Percentiles rank a stretch among this genome's conserved stretches.
Conservation (phyloP, 2,329 filamentous ascomycete species). For the Chrysoporthe cubensis region DNA sequence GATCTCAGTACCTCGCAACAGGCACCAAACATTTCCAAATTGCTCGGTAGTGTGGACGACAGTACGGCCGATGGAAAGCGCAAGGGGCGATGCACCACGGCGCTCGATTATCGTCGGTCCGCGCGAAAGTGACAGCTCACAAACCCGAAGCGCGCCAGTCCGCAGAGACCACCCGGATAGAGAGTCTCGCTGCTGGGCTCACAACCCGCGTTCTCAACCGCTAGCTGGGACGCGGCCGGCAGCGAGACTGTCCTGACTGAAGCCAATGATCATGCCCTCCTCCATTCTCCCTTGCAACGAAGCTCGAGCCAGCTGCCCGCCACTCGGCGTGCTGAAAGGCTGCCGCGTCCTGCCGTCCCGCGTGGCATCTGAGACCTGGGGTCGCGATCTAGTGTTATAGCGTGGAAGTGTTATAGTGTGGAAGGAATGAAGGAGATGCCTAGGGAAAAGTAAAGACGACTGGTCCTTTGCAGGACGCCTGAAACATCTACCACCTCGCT, state of each 20-base stretch:
- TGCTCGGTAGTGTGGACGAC: background rate
- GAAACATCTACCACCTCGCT: background rate
- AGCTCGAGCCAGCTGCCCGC: background rate
- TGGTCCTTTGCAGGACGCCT: constrained; percentile 1
- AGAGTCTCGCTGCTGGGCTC: constrained; percentile 13
- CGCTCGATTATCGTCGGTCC: background rate
- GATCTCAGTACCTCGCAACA: background rate
- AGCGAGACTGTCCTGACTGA: background rate
- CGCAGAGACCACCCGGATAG: background rate
- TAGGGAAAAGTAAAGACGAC: background rate
- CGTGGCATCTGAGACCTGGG: background rate
- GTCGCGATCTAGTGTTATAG: background rate
- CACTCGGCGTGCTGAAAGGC: constrained; percentile 1
- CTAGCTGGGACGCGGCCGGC: background rate
- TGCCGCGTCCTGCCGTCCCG: background rate
- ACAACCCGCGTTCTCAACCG: background rate
- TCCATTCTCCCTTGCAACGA: constrained; percentile 3
- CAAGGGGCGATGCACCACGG: background rate
- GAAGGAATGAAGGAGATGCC: background rate
- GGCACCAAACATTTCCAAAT: background rate
- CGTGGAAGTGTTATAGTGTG: background rate
- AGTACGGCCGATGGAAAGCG: background rate
- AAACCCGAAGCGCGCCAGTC: constrained; percentile 5
- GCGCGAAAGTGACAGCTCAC: constrained; percentile 23
- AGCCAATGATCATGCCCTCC: background rate